Conservation (phyloP, 2,329 filamentous ascomycete species). For the Alternaria gansuensis region DNA sequence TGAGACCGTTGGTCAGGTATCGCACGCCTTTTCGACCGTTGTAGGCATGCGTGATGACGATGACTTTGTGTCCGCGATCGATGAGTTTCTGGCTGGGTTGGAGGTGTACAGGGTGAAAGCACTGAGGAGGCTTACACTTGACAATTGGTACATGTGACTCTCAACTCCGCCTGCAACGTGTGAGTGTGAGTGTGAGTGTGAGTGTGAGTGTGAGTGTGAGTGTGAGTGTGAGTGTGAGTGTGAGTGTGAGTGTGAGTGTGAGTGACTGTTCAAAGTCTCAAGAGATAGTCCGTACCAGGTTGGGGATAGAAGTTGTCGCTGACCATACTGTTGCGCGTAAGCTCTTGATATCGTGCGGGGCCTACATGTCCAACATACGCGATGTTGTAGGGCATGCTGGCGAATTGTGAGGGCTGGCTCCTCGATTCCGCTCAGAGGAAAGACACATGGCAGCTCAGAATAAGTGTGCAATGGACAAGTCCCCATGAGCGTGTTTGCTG, state of each 20-base stretch:
- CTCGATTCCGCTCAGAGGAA: conserved; percentile 21
- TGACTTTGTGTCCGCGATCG: conserved; percentile 96
- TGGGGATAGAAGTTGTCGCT: conserved; percentile 99
- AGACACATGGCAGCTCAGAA: conserved; percentile 37
- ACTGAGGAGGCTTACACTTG: conserved; percentile 63
- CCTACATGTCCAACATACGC: conserved; percentile 60
- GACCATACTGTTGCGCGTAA: conserved; percentile 73
- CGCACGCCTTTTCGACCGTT: conserved; percentile 88
- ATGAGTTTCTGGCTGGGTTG: conserved; percentile 75
- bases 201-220: conserved; percentile 31
- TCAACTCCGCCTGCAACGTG: conserved; percentile 76
- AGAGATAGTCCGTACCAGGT: conserved; percentile 64
- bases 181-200: conserved; percentile 23
- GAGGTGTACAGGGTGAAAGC: background rate
- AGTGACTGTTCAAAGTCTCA: conserved; percentile 1
- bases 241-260: conserved; percentile 30
- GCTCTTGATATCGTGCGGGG: conserved; percentile 4
- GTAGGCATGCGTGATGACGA: conserved; percentile 96
- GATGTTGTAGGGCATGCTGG: conserved; percentile 73
- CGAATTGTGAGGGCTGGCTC: conserved; percentile 30
- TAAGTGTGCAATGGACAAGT: conserved; percentile 7
- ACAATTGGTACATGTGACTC: conserved; percentile 98
- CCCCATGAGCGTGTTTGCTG: background rate
- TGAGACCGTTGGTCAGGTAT: conserved; percentile 96
- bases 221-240: conserved; percentile 26